A percentile compares a stretch with the other conserved stretches of the same genome.
These are phyloP conservation scores for Aspergillus ellipticus DNA, from an alignment of 495 filamentous ascomycete species.

Conservation along the genomic window DNA sequence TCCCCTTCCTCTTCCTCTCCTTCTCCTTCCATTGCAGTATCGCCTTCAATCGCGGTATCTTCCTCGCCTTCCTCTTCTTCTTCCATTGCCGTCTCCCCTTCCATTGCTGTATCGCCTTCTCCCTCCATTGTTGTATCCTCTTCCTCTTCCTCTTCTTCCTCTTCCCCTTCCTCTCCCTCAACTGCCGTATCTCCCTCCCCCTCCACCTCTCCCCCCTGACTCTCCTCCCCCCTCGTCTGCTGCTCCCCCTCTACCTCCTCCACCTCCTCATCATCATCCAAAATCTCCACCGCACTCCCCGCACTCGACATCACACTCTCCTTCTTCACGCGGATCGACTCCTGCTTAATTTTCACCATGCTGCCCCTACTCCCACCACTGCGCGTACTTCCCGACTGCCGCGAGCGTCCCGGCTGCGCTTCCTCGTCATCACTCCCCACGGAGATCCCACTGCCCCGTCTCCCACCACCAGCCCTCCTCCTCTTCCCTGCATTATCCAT, in stretches of 20 bases:
- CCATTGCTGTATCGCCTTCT: too few relatives aligned
- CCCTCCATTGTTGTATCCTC: too few relatives aligned
- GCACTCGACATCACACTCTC: not conserved
- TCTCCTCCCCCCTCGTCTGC: not conserved
- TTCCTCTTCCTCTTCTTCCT: not conserved
- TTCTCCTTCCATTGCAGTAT: not conserved
- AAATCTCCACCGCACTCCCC: not conserved
- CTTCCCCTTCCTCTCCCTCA: not conserved
- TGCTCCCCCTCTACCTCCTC: constrained; percentile 4
- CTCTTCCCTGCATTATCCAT: constrained; percentile 7
- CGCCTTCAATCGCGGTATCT: not conserved
- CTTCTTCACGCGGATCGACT: constrained; percentile 8
- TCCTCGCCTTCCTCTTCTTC: not conserved
- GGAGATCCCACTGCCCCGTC: constrained; percentile 20
- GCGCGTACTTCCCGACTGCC: not conserved
- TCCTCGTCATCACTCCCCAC: constrained; percentile 26
- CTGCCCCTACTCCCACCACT: too few relatives aligned
- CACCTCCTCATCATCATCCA: constrained; percentile 4
- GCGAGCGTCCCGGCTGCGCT: constrained; percentile 16
- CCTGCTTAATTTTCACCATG: constrained; percentile 15
- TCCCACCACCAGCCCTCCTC: not conserved
- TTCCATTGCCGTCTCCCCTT: not conserved
- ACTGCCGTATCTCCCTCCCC: not conserved
- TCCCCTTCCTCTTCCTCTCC: not conserved
- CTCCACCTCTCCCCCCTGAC: not conserved